Percentiles rank a stretch among this genome's conserved stretches.
Conservation (phyloP, 176 grass and related monocot species). For the Tillandsia fasciculata region DNA sequence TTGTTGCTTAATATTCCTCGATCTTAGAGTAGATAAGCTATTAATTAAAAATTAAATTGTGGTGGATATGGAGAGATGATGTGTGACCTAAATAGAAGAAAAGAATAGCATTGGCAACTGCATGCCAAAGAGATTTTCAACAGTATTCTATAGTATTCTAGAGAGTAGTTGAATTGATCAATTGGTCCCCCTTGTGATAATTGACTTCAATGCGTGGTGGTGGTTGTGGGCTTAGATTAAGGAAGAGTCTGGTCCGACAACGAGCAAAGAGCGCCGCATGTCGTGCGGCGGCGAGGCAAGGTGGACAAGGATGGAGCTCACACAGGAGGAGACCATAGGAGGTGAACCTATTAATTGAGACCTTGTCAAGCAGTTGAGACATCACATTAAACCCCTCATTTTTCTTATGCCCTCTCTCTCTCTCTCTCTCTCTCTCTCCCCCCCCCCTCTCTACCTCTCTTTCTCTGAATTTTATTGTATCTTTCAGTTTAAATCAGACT, state of each 20-base stretch:
- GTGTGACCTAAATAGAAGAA: neutral
- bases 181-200: neutral
- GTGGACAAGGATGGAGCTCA: neutral
- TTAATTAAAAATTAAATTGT: neutral
- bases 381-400: neutral
- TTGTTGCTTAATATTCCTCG: too few species aligned
- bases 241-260: conserved; percentile 5
- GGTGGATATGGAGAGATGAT: neutral
- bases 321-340: neutral
- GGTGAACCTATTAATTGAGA: conserved; percentile 1
- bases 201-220: neutral
- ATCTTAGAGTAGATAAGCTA: neutral
- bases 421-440: neutral
- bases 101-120: neutral
- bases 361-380: neutral
- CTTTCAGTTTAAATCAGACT: too few species aligned
- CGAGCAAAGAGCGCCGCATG: conserved; percentile 6
- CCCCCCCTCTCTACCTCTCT: neutral
- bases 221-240: neutral
- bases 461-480: too few species aligned
- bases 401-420: neutral
- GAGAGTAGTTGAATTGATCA: neutral
- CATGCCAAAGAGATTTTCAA: neutral
- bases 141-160: neutral
- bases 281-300: conserved; percentile 1